Base-by-base conservation (phyloP, 352 stramenopile species). In the Globisporangium uncinulatum region DNA sequence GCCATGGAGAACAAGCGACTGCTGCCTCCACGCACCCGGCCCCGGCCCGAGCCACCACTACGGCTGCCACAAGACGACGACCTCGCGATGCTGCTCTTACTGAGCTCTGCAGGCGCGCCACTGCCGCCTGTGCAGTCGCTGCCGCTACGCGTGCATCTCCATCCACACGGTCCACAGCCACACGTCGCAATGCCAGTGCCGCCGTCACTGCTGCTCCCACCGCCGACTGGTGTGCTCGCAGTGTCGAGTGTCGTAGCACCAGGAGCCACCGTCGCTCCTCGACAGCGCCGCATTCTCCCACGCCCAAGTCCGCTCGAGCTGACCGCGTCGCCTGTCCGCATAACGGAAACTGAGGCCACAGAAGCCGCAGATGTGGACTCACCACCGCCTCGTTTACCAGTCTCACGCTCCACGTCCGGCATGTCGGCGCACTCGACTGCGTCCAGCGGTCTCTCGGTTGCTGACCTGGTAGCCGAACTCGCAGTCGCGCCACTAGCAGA, bases 51-150 rank as follows among this genome's bases (percentile, higher is more conserved):
- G 24, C 24, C 24, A 29, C 24, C 24, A 29, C 36, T 17, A 7
- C 36, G 14, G 6, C 36, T 42, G 36, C 36, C 10, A 42, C 43
- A 32, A 20, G 15, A 49, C 4, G n/a, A 49, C 19, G 50, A 46
- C 10, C 21, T 21, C 11, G 41, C 50, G 34, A 34, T 55, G n/a
- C 36, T 54, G n/a, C n/a, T 55, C 34, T 20, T 55, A 1, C 20
- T 46, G 50, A 47, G 50, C 34, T 32, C 50, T 45, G n/a, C 10
- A 7, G 10, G n/a, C 7, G 19, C n/a, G 32, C 36, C 50, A 2
- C 50, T 55, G 17, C 50, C 34, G n/a, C 14, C 34, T 13, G 50
- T 55, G 19, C 50, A 36, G 50, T 29, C 34, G 50, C 50, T 55
- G 4, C 49, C 49, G 17, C 32, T 54, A 17, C 15, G 8, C n/a